phyloP scores from a whole-genome alignment of 202 grass and related monocot species.

The Carex arenaria region DNA sequence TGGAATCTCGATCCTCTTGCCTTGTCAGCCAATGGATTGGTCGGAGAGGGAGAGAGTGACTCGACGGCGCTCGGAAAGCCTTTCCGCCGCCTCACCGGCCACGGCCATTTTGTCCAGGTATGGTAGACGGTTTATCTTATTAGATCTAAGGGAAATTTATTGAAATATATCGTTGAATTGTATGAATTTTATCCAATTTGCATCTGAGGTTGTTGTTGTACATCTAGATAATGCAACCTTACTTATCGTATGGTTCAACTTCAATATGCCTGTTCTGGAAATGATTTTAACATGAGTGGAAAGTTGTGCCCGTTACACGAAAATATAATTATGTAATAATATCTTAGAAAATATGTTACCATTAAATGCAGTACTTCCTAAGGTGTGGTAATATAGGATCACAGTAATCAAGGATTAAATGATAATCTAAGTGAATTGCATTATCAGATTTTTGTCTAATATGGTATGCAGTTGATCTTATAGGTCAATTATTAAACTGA shows the following conservation, averaged over 20 bases:
- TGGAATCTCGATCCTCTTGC: constrained; percentile 63
- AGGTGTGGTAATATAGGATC: neutral
- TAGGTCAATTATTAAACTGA: neutral
- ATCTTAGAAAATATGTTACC: neutral
- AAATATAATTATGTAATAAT: neutral
- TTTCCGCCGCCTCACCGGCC: constrained; percentile 75
- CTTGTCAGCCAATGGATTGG: constrained; percentile 13
- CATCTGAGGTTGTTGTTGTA: neutral
- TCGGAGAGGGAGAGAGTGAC: constrained; percentile 1
- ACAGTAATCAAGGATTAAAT: neutral
- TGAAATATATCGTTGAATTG: neutral
- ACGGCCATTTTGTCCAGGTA: constrained; percentile 80
- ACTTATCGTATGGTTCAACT: neutral
- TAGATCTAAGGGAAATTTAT: neutral
- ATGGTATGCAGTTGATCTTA: neutral
- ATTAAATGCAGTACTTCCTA: neutral
- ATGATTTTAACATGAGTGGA: neutral
- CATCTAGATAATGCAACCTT: neutral
- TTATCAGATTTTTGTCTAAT: neutral
- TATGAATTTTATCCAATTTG: neutral
- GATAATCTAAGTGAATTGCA: neutral
- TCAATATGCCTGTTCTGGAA: neutral
- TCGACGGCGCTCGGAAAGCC: constrained; percentile 46
- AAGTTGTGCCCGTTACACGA: neutral
- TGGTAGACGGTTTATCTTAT: neutral